phyloP scores from a whole-genome alignment of 164 flowering plant genomes.

The Sedum album region DNA sequence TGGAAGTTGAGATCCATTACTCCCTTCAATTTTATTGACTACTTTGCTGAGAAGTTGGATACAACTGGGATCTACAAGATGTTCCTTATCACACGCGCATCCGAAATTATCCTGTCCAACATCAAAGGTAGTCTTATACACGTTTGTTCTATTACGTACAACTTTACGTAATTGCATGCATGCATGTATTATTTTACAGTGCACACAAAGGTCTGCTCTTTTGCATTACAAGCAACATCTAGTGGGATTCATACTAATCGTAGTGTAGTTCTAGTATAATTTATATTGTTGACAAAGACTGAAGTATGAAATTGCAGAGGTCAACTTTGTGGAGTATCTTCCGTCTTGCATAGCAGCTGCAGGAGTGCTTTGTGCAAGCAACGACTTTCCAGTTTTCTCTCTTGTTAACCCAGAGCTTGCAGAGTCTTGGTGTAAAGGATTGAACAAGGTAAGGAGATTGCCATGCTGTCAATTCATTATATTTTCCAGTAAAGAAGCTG shows the following conservation, averaged over 20 bases:
- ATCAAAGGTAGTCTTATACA: slow-evolving; percentile 42
- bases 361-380: slow-evolving; percentile 68
- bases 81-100: slow-evolving; percentile 53
- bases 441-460: slow-evolving; percentile 53
- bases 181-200: slow-evolving; percentile 3
- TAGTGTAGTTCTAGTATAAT: neutral
- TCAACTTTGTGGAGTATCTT: slow-evolving; percentile 55
- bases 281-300: no score
- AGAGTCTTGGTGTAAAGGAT: slow-evolving; percentile 68
- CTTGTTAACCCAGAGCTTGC: slow-evolving; percentile 46
- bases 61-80: slow-evolving; percentile 37
- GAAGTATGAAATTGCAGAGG: slow-evolving; percentile 10
- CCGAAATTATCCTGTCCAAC: slow-evolving; percentile 58
- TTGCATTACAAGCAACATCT: neutral
- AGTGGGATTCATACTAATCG: neutral
- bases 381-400: slow-evolving; percentile 50
- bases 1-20: slow-evolving; percentile 84
- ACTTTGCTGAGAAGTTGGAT: slow-evolving; percentile 69
- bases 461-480: no score
- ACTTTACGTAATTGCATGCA: neutral
- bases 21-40: slow-evolving; percentile 70
- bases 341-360: slow-evolving; percentile 89
- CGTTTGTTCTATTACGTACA: neutral
- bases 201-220: no score
- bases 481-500: no score